Conservation (phyloP, 768 basidiomycete species). For the Pisolithus marmoratus region DNA sequence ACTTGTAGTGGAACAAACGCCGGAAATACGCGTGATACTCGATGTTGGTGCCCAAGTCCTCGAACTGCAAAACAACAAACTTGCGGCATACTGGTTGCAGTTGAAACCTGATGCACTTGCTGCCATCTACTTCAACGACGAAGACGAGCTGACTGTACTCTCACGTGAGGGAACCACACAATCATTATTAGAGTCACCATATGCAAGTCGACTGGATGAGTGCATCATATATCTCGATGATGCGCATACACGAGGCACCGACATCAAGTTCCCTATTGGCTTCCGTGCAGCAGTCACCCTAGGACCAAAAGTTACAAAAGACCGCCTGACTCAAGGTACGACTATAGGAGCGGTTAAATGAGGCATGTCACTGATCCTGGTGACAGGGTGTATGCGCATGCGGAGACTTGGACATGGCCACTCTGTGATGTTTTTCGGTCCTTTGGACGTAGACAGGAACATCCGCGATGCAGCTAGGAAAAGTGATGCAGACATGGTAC, state of each 20-base stretch:
- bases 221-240: constrained; percentile 36
- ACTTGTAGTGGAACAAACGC: constrained; percentile 29
- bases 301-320: constrained; percentile 34
- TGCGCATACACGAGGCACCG: constrained; percentile 36
- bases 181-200: constrained; percentile 28
- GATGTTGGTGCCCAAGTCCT: constrained; percentile 57
- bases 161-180: constrained; percentile 25
- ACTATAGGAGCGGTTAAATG: not conserved
- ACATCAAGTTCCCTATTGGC: constrained; percentile 30
- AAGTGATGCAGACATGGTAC: not conserved
- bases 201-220: constrained; percentile 27
- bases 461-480: constrained; percentile 28
- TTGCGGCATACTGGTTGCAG: constrained; percentile 38
- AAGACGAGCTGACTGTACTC: constrained; percentile 30
- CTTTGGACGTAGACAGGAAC: constrained; percentile 32
- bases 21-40: constrained; percentile 41
- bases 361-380: not conserved
- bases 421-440: constrained; percentile 43
- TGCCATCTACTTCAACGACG: constrained; percentile 28
- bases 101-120: constrained; percentile 13
- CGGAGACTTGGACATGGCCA: constrained; percentile 42
- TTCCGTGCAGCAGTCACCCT: constrained; percentile 35
- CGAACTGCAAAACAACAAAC: constrained; percentile 38
- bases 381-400: constrained; percentile 51
- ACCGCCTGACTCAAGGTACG: constrained; percentile 31